Evolutionary conservation across 108 stramenopile species (phyloP).

Genomic region (Nannochloropsis gaditana): DNA sequence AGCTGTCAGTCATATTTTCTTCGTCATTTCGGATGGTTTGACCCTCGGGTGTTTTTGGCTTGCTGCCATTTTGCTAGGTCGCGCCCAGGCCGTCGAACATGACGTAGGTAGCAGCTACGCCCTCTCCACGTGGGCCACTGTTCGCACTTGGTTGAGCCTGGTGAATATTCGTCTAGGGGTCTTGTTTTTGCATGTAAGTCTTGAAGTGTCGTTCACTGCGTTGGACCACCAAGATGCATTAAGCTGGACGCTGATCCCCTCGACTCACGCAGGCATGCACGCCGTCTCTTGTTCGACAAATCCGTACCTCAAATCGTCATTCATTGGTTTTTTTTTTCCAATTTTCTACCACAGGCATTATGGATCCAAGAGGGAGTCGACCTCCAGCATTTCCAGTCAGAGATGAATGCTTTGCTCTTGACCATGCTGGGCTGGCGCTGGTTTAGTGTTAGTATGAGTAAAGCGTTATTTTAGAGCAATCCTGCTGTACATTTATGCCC

Average conservation of each 20-base stretch:
- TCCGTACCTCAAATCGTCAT: no score
- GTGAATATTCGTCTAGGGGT: constrained; percentile 4
- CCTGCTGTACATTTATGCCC: not conserved
- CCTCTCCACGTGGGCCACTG: not conserved
- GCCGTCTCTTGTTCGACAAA: no score
- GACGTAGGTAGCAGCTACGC: constrained; percentile 14
- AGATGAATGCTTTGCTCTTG: not conserved
- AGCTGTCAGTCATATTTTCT: not conserved
- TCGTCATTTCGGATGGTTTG: not conserved
- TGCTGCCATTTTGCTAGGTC: not conserved
- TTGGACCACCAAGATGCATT: no score
- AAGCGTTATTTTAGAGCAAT: not conserved
- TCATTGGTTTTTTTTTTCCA: not conserved
- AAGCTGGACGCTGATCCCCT: no score
- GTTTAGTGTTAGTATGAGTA: not conserved
- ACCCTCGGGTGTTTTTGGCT: not conserved
- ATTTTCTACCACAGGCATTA: not conserved
- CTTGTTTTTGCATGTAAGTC: not conserved
- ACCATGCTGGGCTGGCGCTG: not conserved
- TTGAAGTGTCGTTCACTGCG: not conserved
- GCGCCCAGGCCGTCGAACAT: not conserved
- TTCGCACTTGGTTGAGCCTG: not conserved
- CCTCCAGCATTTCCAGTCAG: constrained; percentile 4
- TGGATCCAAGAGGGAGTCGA: not conserved
- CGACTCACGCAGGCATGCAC: no score